Base-by-base conservation (phyloP, 2,329 filamentous ascomycete species). In the Magnaporthales sp. region DNA sequence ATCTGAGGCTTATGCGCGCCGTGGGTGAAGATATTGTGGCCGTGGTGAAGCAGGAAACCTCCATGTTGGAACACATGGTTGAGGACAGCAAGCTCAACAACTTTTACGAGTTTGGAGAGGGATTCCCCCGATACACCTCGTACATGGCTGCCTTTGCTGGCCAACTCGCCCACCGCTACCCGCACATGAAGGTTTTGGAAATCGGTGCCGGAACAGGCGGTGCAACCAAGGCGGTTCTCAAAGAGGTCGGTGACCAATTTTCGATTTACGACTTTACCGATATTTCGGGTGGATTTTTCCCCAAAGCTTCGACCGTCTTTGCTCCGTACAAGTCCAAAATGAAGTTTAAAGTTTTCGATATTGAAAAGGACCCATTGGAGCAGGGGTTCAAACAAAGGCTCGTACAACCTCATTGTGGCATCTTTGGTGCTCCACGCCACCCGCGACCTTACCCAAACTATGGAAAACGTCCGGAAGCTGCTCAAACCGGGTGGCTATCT, bases 401-500 rank as follows among this genome's bases (percentile, higher is more conserved):
- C 67, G 1, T 79, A 75, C 64, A 78, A 80, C 65, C 64, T 80
- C 6, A 68, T 80, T 5, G 70, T 80, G 65, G 78, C 78, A 0
- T 74, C 74, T 11, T 73, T 78, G 46, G 77, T 79, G 0, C 69
- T 80, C 3, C 76, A 79, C 62, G 75, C 76, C 1, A 78, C 76
- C 1, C 54, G 68, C 64, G 68, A 63, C 2, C 67, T 78, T 60
- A 60, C 73, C 63, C 24, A 73, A 29, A 73, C 75, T 22, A 65
- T 77, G 74, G 30, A 66, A 4, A 75, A 78, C 67, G 72, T 75
- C 1, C 73, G 77, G 27, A 70, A 69, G 8, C 68, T 80, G 10
- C 67, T 79, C 0, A 75, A 74, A 11, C 76, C 80, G 0, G 78
- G 76, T 2, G 81, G 81, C 0, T 76, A 77, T 58, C 71, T 84